Percentiles rank a stretch among this genome's conserved stretches.
These are phyloP conservation scores for Punica granatum DNA, from an alignment of 345 rosid genomes.

Conservation along the genomic window DNA sequence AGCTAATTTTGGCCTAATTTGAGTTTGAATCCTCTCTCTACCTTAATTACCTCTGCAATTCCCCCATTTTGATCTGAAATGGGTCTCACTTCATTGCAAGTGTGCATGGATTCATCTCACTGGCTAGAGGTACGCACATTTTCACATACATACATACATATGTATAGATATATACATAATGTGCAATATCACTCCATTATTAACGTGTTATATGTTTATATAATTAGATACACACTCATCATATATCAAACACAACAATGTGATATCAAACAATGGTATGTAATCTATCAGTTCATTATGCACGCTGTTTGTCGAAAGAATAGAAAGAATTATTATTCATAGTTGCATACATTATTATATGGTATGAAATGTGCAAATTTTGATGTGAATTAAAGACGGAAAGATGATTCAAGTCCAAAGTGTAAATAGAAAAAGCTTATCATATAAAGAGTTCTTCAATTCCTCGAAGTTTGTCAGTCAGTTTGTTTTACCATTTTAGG, in stretches of 20 bases:
- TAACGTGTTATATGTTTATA: not conserved
- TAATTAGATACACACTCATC: not conserved
- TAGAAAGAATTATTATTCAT: not conserved
- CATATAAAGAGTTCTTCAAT: no score
- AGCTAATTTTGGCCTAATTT: not conserved
- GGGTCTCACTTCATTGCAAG: conserved; percentile 79
- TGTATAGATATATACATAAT: no score
- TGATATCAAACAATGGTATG: not conserved
- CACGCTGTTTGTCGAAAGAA: not conserved
- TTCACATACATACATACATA: not conserved
- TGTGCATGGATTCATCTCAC: conserved; percentile 90
- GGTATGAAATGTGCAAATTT: no score
- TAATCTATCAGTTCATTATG: not conserved
- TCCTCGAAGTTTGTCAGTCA: no score
- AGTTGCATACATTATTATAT: no score
- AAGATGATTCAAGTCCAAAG: no score
- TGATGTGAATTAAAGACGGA: no score
- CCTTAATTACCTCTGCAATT: not conserved
- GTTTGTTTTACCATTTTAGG: not conserved
- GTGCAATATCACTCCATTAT: not conserved
- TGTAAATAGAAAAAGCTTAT: no score
- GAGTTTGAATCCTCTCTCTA: not conserved
- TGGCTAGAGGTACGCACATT: conserved; percentile 77
- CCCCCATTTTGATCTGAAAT: conserved; percentile 13
- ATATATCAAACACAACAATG: not conserved